Base-by-base conservation (phyloP, 2,329 filamentous ascomycete species). In the Chaetomiaceae sp. region DNA sequence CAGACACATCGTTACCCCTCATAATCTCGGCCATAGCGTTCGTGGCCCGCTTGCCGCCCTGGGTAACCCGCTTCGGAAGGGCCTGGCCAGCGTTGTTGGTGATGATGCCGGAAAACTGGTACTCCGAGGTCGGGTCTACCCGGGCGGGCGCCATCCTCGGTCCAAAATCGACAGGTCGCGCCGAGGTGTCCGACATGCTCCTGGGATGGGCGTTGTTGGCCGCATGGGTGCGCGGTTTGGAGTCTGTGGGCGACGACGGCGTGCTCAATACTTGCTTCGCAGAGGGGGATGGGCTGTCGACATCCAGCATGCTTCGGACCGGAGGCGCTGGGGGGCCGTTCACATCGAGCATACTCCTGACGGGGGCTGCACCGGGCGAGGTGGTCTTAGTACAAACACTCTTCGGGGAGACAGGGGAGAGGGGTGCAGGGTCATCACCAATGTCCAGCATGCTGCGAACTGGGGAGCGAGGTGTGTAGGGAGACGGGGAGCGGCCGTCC, bases 371-470 rank as follows among this genome's bases (percentile, higher is more conserved):
- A 45, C 45, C 52, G 3, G 69, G 61, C 24, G 70, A 67, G 53
- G 67, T 59, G 38, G 61, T 64, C 44, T 61, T 60, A 49, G 54
- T 40, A 53, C 36, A 41, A 20, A 47, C 34, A 47, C 29, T 51
- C 32, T 38, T 33, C 2, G 50, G 38, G 17, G 49, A 46, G n/a
- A 51, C 42, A 27, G 59, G 53, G 29, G 51, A 50, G 43, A 55
- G 50, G n/a, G 47, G 38, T 11, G 57, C 57, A 54, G 34, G 18
- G 44, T 69, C 71, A 48, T 75, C 70, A 59, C 73, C 70, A 57
- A 81, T 71, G 60, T 82, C 78, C 15, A 84, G 70, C 75, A 86
- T 80, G 64, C 80, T 86, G 56, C 83, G 75, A 44, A 85, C 76
- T 10, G 84, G 82, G 19, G 84, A 86, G 43, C 73, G 76, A 37